phyloP scores from a whole-genome alignment of 2,329 filamentous ascomycete species.

The Arthrobotrys megalospora region DNA sequence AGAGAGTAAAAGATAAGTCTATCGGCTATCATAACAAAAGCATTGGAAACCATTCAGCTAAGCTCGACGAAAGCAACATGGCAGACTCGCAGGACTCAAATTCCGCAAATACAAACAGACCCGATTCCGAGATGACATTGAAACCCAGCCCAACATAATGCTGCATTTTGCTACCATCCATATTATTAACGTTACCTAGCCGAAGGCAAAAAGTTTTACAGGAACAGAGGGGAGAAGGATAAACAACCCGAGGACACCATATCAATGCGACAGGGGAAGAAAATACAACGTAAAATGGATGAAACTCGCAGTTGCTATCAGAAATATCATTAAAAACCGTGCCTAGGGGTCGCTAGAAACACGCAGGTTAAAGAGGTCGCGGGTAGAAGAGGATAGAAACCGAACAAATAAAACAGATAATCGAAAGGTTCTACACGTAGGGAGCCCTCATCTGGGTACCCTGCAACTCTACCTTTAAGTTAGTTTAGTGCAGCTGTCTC shows the following conservation, averaged over 20 bases:
- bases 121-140: constrained; percentile 22
- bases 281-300: constrained; percentile 7
- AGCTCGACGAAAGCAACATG: background rate
- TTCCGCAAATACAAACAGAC: constrained; percentile 17
- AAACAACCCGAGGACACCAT: constrained; percentile 53
- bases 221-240: constrained; percentile 12
- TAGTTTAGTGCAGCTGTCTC: background rate
- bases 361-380: background rate
- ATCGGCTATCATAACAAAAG: constrained; percentile 22
- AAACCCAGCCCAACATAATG: constrained; percentile 18
- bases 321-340: background rate
- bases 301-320: background rate
- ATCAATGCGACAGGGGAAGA: constrained; percentile 49
- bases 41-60: constrained; percentile 15
- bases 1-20: constrained; percentile 24
- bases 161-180: constrained; percentile 38
- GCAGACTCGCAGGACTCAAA: constrained; percentile 3
- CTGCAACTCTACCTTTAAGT: background rate
- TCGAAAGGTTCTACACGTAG: background rate
- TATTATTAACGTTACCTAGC: constrained; percentile 14
- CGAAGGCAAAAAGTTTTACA: constrained; percentile 9
- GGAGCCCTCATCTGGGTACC: background rate
- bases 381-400: background rate
- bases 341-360: constrained; percentile 1
- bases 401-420: background rate